Conservation (phyloP, 148 eudicot species). For the Spergularia bocconei region DNA sequence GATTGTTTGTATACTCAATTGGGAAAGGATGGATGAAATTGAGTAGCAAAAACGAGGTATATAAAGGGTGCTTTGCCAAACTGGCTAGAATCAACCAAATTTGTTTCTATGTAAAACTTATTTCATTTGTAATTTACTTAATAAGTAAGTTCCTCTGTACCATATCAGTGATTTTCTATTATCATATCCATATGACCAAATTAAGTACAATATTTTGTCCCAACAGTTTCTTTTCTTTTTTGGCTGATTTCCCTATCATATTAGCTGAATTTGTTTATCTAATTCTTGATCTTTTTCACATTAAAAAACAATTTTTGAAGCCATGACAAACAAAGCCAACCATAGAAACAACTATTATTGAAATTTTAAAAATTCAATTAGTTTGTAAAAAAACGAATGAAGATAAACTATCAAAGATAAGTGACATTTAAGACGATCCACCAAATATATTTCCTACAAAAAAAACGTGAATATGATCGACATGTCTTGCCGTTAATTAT, state of each 20-base stretch:
- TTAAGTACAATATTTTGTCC: slow-evolving; percentile 3
- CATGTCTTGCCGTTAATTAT: no score
- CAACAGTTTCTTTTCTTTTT: neutral
- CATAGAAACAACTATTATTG: no score
- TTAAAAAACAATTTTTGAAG: neutral
- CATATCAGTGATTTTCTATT: neutral
- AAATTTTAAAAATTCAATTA: no score
- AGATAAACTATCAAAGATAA: no score
- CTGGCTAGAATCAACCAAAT: slow-evolving; percentile 13
- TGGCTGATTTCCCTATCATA: neutral
- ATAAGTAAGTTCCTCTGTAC: neutral
- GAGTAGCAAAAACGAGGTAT: neutral
- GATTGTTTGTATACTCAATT: slow-evolving; percentile 17
- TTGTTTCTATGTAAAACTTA: slow-evolving; percentile 13
- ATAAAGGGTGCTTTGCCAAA: neutral
- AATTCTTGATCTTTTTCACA: neutral
- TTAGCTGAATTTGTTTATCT: neutral
- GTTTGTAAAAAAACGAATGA: no score
- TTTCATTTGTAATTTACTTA: neutral
- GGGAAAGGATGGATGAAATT: neutral
- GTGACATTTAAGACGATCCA: no score
- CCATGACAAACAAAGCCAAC: neutral
- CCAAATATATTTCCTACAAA: no score
- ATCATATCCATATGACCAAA: neutral
- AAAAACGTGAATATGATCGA: no score